phyloP scores from a whole-genome alignment of 345 rosid genomes.

The Angophora floribunda region DNA sequence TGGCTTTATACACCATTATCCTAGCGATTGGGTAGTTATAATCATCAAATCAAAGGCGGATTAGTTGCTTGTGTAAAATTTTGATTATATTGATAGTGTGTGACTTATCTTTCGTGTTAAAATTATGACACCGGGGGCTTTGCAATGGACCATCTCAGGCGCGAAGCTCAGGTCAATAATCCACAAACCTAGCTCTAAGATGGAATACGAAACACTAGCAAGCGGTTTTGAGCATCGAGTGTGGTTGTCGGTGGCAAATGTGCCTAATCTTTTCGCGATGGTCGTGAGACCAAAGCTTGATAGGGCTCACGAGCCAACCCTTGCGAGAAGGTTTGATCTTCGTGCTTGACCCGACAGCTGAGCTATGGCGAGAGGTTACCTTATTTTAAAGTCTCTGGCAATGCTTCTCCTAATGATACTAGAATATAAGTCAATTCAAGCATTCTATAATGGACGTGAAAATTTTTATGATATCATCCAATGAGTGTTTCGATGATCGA shows the following conservation, averaged over 20 bases:
- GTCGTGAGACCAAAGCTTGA: neutral
- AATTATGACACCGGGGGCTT: neutral
- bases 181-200: neutral
- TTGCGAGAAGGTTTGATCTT: neutral
- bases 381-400: neutral
- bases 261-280: neutral
- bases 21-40: neutral
- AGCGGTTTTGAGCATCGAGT: neutral
- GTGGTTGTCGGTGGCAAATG: neutral
- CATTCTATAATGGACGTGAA: neutral
- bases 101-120: neutral
- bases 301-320: neutral
- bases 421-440: neutral
- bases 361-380: neutral
- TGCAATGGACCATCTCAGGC: neutral
- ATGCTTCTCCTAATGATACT: neutral
- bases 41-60: neutral
- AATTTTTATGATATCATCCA: neutral
- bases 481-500: neutral
- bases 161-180: neutral
- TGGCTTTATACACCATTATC: neutral
- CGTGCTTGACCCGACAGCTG: neutral
- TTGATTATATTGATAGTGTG: neutral
- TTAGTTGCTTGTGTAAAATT: neutral
- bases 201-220: neutral